Evolutionary conservation across 2,329 filamentous ascomycete species (phyloP).

Genomic region (Colletotrichum sp.): DNA sequence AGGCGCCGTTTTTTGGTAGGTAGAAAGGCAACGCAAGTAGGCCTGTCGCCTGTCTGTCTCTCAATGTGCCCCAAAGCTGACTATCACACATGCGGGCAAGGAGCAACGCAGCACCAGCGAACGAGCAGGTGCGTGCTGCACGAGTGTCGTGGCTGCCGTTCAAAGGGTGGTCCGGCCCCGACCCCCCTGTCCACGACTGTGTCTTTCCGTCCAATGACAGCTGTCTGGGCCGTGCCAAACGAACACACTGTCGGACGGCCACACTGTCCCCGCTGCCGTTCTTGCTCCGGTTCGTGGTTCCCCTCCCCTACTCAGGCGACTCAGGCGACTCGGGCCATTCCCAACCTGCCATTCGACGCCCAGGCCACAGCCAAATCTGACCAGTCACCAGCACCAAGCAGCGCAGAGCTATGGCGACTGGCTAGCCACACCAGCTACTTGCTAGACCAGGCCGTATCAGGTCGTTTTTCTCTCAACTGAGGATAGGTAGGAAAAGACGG

Average conservation of each 20-base stretch:
- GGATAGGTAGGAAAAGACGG: background rate
- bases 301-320: background rate
- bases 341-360: background rate
- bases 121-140: constrained; percentile 36
- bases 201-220: background rate
- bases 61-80: background rate
- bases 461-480: background rate
- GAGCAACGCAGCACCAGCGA: constrained; percentile 18
- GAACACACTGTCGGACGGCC: background rate
- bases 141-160: constrained; percentile 53
- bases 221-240: constrained; percentile 15
- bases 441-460: background rate
- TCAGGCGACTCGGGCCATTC: background rate
- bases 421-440: background rate
- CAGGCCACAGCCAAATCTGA: constrained; percentile 16
- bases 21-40: background rate
- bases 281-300: background rate
- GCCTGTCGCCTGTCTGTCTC: background rate
- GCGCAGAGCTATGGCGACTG: background rate
- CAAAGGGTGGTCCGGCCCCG: constrained; percentile 39
- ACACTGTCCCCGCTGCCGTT: constrained; percentile 6
- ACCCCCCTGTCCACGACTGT: constrained; percentile 1
- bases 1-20: background rate
- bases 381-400: constrained; percentile 1
- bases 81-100: constrained; percentile 7